A percentile compares a stretch with the other conserved stretches of the same genome.
These are phyloP conservation scores for Phialophora tarda DNA, from an alignment of 2,329 filamentous ascomycete genomes.

Conservation along the genomic window DNA sequence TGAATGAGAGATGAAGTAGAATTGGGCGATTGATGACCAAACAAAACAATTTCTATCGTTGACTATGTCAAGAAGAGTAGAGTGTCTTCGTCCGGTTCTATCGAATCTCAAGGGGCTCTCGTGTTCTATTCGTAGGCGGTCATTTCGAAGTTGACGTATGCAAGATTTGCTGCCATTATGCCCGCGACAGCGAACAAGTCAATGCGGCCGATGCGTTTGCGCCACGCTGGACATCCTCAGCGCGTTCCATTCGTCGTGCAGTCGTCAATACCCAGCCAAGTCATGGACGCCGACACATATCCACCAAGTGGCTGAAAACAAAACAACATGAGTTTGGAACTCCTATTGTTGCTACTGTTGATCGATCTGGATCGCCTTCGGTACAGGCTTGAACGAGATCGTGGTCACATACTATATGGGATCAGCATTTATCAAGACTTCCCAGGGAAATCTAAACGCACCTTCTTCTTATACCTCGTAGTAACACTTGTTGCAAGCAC, in stretches of 20 bases:
- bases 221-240: background rate
- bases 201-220: background rate
- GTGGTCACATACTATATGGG: conserved; percentile 84
- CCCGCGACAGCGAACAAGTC: background rate
- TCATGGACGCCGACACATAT: background rate
- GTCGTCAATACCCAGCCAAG: background rate
- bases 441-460: conserved; percentile 37
- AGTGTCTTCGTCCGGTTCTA: background rate
- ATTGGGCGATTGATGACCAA: background rate
- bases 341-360: background rate
- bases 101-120: background rate
- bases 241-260: background rate
- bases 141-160: background rate
- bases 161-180: background rate
- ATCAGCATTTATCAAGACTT: conserved; percentile 2
- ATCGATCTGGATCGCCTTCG: conserved; percentile 26
- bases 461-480: conserved; percentile 94
- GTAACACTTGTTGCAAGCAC: conserved; percentile 94
- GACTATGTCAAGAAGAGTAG: conserved; percentile 8
- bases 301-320: background rate
- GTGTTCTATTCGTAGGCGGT: background rate
- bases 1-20: background rate
- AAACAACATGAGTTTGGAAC: background rate
- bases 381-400: conserved; percentile 93
- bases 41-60: background rate